These are phyloP conservation scores for Coemansia asiatica DNA, from an alignment of 192 early-diverging fungal genomes.

Conservation along the genomic window DNA sequence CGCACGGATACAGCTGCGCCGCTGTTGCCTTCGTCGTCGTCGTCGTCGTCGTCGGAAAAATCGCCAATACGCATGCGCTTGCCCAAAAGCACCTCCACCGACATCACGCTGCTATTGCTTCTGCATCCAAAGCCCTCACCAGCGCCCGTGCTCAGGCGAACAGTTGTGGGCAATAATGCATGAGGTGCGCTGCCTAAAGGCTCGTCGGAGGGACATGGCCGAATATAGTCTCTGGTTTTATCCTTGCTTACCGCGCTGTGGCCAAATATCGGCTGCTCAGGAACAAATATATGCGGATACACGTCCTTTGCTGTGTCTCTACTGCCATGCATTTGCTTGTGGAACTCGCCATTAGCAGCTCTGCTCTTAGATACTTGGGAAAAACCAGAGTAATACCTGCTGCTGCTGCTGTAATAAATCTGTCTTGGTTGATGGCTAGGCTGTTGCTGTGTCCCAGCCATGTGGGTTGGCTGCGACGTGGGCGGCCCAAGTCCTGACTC, in stretches of 20 bases:
- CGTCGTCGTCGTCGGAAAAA: conserved; percentile 21
- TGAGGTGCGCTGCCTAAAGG: neutral
- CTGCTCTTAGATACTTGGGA: no score
- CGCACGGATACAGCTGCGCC: conserved; percentile 39
- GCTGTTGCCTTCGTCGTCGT: conserved; percentile 13
- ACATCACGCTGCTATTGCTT: neutral
- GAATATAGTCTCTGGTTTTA: conserved; percentile 28
- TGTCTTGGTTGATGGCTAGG: neutral
- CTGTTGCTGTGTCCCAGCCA: neutral
- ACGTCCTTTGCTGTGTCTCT: neutral
- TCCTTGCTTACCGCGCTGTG: conserved; percentile 33
- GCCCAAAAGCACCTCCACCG: neutral
- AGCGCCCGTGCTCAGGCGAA: neutral
- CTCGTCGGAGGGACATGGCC: neutral
- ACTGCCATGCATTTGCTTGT: neutral
- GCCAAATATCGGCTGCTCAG: conserved; percentile 25
- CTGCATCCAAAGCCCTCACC: neutral
- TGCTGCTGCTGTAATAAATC: neutral
- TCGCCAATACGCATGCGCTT: conserved; percentile 8
- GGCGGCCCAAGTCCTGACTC: conserved; percentile 36
- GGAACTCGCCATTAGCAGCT: neutral
- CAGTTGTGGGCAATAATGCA: neutral
- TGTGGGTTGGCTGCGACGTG: neutral
- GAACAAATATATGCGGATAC: conserved; percentile 32
- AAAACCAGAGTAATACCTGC: neutral